A percentile compares a stretch with the other conserved stretches of the same genome.
Evolutionary conservation across 1,284 basidiomycete species (phyloP).

Genomic region (Melampsora americana): DNA sequence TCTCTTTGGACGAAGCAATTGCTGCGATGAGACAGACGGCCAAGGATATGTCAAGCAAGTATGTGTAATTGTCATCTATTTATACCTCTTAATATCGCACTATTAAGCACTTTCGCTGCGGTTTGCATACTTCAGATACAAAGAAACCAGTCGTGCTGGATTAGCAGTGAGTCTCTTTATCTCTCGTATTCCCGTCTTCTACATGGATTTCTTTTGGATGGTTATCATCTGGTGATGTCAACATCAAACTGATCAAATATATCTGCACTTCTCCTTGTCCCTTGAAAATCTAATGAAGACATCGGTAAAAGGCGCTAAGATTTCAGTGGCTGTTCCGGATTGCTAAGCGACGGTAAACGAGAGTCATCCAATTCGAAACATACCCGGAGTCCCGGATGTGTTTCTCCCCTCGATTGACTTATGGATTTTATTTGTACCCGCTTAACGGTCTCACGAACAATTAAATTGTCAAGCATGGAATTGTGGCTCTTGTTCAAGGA

Average conservation of each 20-base stretch:
- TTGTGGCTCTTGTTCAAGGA: too few species aligned
- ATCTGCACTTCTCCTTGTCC: not conserved
- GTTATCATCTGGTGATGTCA: not conserved
- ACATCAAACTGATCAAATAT: not conserved
- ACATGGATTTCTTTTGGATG: not conserved
- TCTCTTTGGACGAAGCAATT: slow-evolving; percentile 90
- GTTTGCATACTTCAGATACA: slow-evolving; percentile 59
- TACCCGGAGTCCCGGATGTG: too few species aligned
- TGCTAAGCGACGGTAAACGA: slow-evolving; percentile 1
- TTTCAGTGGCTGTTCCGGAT: slow-evolving; percentile 34
- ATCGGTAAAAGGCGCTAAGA: slow-evolving; percentile 27
- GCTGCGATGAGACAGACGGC: slow-evolving; percentile 92
- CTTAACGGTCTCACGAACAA: too few species aligned
- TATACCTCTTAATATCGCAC: slow-evolving; percentile 66
- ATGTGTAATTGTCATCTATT: not conserved
- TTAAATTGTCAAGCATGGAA: too few species aligned
- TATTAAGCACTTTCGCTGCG: slow-evolving; percentile 55
- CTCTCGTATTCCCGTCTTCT: slow-evolving; percentile 12
- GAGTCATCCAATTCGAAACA: too few species aligned
- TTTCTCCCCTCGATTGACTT: too few species aligned
- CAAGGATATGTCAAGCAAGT: slow-evolving; percentile 55
- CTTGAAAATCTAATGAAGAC: slow-evolving; percentile 11
- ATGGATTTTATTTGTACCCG: too few species aligned
- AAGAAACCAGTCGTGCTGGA: slow-evolving; percentile 71
- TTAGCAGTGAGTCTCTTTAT: slow-evolving; percentile 63